A percentile compares a stretch with the other conserved stretches of the same genome.
These are phyloP conservation scores for Boletus subcaerulescens DNA, from an alignment of 768 basidiomycete genomes.

Conservation along the genomic window DNA sequence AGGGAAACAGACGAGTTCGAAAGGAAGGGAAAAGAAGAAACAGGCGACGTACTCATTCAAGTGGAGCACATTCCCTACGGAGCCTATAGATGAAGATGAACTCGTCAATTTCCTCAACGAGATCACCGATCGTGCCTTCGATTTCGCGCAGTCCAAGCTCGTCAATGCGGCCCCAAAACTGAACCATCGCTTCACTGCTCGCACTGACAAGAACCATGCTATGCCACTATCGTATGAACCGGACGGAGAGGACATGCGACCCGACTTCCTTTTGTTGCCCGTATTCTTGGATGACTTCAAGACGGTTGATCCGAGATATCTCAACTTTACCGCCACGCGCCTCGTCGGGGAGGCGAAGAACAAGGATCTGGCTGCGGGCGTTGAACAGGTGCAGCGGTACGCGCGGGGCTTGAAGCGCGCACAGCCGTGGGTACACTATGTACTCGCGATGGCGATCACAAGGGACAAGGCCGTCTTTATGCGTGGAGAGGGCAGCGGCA, in stretches of 20 bases:
- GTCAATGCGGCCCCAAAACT: neutral
- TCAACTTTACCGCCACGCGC: neutral
- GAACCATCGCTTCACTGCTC: neutral
- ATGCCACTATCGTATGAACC: neutral
- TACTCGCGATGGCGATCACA: too few relatives aligned
- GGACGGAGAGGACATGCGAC: neutral
- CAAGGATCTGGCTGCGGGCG: neutral
- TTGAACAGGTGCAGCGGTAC: too few relatives aligned
- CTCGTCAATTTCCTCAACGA: constrained; percentile 6
- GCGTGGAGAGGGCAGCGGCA: too few relatives aligned
- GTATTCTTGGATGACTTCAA: neutral
- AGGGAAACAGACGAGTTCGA: neutral
- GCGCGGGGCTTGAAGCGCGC: too few relatives aligned
- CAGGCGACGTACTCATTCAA: constrained; percentile 1
- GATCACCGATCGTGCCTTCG: constrained; percentile 1
- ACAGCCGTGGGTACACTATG: too few relatives aligned
- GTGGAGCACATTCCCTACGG: constrained; percentile 3
- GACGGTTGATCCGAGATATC: neutral
- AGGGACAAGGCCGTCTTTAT: too few relatives aligned
- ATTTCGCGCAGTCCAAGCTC: neutral
- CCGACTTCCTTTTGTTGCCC: constrained; percentile 1
- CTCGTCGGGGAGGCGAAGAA: constrained; percentile 10
- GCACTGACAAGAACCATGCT: neutral
- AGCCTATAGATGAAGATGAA: constrained; percentile 4
- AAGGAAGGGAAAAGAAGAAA: neutral